phyloP scores from a whole-genome alignment of 495 filamentous ascomycete species.

The Articulospora tetracladia region DNA sequence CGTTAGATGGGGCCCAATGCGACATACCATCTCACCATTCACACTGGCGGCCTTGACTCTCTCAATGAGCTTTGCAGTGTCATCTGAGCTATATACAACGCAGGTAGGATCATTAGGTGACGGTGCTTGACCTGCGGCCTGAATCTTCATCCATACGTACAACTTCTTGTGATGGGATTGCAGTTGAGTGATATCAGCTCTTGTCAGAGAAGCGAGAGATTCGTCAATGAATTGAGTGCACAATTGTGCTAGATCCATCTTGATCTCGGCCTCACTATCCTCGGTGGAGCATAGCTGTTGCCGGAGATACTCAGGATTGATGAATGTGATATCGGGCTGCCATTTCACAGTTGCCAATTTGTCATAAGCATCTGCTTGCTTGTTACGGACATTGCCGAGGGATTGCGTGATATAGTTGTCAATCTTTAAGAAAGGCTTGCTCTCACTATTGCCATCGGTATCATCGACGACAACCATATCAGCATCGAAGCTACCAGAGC shows the following conservation, averaged over 20 bases:
- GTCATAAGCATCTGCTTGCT: neutral
- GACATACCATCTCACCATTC: conserved; percentile 6
- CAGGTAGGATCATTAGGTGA: neutral
- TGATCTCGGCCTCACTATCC: neutral
- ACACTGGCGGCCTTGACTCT: neutral
- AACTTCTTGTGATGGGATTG: conserved; percentile 1
- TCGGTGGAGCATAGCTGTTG: neutral
- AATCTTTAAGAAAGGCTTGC: conserved; percentile 1
- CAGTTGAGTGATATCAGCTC: neutral
- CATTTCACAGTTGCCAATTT: neutral
- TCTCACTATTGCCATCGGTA: neutral
- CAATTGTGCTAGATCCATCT: neutral
- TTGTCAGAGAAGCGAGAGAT: neutral
- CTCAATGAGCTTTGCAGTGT: neutral
- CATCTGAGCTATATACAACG: neutral
- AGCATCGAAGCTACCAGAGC: neutral
- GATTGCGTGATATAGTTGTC: neutral
- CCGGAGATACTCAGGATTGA: neutral
- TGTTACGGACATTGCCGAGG: neutral
- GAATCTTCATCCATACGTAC: neutral
- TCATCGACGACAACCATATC: conserved; percentile 6
- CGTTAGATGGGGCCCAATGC: neutral
- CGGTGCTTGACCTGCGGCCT: neutral
- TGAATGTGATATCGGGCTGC: neutral
- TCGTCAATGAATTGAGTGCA: neutral